A percentile compares a stretch with the other conserved stretches of the same genome.
These are phyloP conservation scores for Daldinia sp. DNA, from an alignment of 2,329 filamentous ascomycete genomes.

Conservation along the genomic window DNA sequence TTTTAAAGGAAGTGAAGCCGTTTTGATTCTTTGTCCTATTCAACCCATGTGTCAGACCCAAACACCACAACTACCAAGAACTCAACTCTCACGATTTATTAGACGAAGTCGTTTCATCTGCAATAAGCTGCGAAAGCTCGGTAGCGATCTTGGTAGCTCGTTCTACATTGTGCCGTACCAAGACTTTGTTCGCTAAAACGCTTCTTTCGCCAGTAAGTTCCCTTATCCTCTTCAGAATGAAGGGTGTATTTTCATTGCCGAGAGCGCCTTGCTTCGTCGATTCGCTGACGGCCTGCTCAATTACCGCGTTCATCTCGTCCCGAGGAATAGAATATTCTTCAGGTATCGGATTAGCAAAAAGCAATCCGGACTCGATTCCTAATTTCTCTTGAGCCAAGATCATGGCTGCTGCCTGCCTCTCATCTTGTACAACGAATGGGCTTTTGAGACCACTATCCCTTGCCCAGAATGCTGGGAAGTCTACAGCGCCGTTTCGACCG, in stretches of 20 bases:
- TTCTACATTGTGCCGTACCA: conserved; percentile 66
- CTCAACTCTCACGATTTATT: conserved; percentile 50
- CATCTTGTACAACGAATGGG: conserved; percentile 78
- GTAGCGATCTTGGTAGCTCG: conserved; percentile 67
- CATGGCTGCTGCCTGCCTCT: conserved; percentile 88
- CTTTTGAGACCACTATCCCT: conserved; percentile 86
- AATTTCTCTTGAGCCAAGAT: conserved; percentile 82
- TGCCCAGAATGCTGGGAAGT: conserved; percentile 94
- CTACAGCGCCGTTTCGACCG: conserved; percentile 76
- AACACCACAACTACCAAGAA: conserved; percentile 33
- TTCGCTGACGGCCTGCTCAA: conserved; percentile 75
- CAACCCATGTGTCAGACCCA: conserved; percentile 40
- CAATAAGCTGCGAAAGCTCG: conserved; percentile 62
- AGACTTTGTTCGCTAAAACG: conserved; percentile 77
- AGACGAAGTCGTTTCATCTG: conserved; percentile 44
- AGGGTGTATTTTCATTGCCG: conserved; percentile 86
- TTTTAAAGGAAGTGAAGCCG: conserved; percentile 22
- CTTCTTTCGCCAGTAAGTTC: conserved; percentile 79
- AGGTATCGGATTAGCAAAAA: conserved; percentile 92
- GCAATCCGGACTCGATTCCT: conserved; percentile 79
- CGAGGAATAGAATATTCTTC: conserved; percentile 76
- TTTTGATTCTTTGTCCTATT: conserved; percentile 43
- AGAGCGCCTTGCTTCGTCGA: conserved; percentile 73
- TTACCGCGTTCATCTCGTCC: conserved; percentile 75
- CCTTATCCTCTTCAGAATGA: conserved; percentile 81